Conservation (phyloP, 495 filamentous ascomycete species). For the Hyaloscypha variabilis region DNA sequence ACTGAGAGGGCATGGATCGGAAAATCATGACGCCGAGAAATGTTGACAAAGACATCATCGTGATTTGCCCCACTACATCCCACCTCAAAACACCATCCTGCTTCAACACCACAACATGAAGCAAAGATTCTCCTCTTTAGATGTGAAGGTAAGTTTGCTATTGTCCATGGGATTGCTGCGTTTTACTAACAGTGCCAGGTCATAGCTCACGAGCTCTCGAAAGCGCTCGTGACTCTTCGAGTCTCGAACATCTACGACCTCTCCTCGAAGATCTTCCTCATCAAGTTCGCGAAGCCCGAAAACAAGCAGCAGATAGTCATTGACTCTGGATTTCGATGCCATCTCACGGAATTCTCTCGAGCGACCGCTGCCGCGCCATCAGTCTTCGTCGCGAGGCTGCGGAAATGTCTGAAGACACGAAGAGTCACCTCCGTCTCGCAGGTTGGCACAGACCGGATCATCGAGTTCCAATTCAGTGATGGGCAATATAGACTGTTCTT, state of each 20-base stretch:
- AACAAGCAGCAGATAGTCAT: constrained; percentile 84
- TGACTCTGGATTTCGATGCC: constrained; percentile 95
- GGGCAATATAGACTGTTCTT: constrained; percentile 84
- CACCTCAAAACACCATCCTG: constrained; percentile 5
- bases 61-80: constrained; percentile 25
- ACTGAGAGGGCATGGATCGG: background rate
- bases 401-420: constrained; percentile 86
- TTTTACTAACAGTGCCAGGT: constrained; percentile 56
- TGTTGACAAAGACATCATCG: constrained; percentile 12
- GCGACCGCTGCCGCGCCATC: constrained; percentile 82
- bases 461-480: constrained; percentile 91
- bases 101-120: constrained; percentile 68
- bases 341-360: constrained; percentile 86
- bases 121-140: constrained; percentile 78
- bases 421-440: constrained; percentile 80
- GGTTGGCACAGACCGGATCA: constrained; percentile 89
- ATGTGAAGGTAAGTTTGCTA: constrained; percentile 28
- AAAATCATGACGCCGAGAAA: background rate
- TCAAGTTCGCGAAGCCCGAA: constrained; percentile 88
- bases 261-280: constrained; percentile 80
- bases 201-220: constrained; percentile 88
- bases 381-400: constrained; percentile 76
- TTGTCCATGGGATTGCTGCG: background rate
- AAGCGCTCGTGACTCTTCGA: constrained; percentile 72
- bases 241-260: constrained; percentile 95